Evolutionary conservation across 225 moss, liverwort and hornwort genomes (phyloP), one percentile per base, ranked within the genome.

Genomic region (Pleurozium schreberi): DNA sequence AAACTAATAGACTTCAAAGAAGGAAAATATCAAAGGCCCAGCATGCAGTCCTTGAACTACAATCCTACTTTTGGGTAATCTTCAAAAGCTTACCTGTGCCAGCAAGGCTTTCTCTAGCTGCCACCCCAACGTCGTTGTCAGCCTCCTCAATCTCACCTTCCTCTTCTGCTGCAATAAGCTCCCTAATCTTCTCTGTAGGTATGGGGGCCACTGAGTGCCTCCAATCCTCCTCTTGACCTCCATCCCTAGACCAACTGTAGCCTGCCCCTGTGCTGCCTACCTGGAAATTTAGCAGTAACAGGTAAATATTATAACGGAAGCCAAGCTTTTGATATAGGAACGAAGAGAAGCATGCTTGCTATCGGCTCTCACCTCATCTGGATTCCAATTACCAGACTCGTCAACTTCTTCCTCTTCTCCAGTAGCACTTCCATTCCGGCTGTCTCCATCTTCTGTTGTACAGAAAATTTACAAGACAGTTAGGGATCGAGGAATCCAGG

Each of bases 181-280:
- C 95, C 85, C 93, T 91, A 86, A 97, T 88, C 91, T 95, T 97
- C 40, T 96, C 95, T 60, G 92, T 88, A 71, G 96, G 93, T 58
- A 97, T 91, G 74, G 96, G 95, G 60, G 99, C 97, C 40, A 99
- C 97, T 73, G 99, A 99, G 89, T 95, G 96, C 87, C 95, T 94
- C 99, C 97, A 99, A 87, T 99, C 97, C 86, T 99, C 97, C 80
- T 99, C 98, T 88, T 97, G 96, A 69, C 89, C 92, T 81, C 94
- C 94, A 88, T 94, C 95, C 85, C 91, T 93, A 42, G 91, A 95
- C 99, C 97, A 99, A 86, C 90, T 96, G 81, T 91, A 96, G 87
- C 99, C 99, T 74, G 94, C 93, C 65, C 99, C 97, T 85, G 92
- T 93, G 52, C 92, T 88, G 74, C 97, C 99, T 85, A 99, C 96